phyloP scores from a whole-genome alignment of 2,329 filamentous ascomycete species.

The Incumbomyces delicatus region DNA sequence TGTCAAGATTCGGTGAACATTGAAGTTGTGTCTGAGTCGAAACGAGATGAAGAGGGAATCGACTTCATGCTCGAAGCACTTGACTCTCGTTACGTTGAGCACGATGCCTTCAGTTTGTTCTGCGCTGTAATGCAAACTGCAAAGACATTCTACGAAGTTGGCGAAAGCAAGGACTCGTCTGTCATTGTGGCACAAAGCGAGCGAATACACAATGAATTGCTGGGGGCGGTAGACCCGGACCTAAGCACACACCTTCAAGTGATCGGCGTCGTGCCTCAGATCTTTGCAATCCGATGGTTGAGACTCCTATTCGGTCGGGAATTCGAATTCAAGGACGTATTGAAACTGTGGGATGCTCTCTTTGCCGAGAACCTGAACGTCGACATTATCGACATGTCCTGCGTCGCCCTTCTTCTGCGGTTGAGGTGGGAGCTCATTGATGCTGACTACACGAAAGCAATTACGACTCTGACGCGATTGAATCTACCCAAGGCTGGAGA shows the following conservation, averaged over 20 bases:
- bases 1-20: conserved; percentile 67
- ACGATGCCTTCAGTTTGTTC: conserved; percentile 78
- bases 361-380: conserved; percentile 77
- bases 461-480: conserved; percentile 77
- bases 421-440: conserved; percentile 83
- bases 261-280: conserved; percentile 88
- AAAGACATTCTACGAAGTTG: conserved; percentile 76
- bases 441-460: conserved; percentile 75
- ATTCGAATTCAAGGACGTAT: conserved; percentile 75
- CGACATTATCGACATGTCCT: conserved; percentile 79
- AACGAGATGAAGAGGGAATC: conserved; percentile 30
- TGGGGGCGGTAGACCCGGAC: conserved; percentile 72
- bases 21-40: conserved; percentile 25
- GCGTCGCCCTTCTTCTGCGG: conserved; percentile 82
- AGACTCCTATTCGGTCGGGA: conserved; percentile 86
- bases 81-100: conserved; percentile 67
- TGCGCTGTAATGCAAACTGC: conserved; percentile 78
- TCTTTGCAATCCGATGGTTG: conserved; percentile 95
- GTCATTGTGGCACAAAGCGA: conserved; percentile 79
- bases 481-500: conserved; percentile 46
- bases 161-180: conserved; percentile 42
- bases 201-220: conserved; percentile 72
- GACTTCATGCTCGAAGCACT: conserved; percentile 55
- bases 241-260: conserved; percentile 68
- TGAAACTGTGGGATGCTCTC: conserved; percentile 81